A percentile compares a stretch with the other conserved stretches of the same genome.
These are phyloP conservation scores for Leptomonas pyrrhocoris DNA, from an alignment of 208 protist genomes.

Conservation along the genomic window DNA sequence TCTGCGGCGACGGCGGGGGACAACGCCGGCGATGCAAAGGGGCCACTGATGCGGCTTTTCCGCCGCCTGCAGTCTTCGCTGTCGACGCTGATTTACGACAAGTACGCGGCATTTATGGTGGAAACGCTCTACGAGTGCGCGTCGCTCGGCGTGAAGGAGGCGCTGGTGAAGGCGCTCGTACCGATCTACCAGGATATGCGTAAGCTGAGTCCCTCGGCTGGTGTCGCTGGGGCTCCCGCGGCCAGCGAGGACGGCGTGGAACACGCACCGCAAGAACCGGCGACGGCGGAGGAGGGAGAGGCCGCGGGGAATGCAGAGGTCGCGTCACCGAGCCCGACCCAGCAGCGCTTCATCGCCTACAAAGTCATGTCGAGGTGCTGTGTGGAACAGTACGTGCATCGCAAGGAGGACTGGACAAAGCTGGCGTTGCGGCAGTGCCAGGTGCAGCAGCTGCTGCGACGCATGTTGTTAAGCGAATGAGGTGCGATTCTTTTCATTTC, in stretches of 20 bases:
- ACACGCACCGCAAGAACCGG: not conserved
- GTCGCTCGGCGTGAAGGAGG: slow-evolving; percentile 77
- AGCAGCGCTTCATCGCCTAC: slow-evolving; percentile 59
- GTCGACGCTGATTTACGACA: slow-evolving; percentile 48
- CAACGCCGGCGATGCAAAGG: not conserved
- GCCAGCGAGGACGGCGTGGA: too few species aligned
- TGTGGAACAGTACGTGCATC: slow-evolving; percentile 89
- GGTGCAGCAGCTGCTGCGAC: slow-evolving; percentile 74
- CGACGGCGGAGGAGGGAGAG: not conserved
- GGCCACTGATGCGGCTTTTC: slow-evolving; percentile 53
- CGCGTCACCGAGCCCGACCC: slow-evolving; percentile 18
- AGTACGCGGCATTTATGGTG: slow-evolving; percentile 74
- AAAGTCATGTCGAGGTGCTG: slow-evolving; percentile 90
- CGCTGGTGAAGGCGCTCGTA: slow-evolving; percentile 67
- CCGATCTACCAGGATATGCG: slow-evolving; percentile 62
- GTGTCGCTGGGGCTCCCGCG: too few species aligned
- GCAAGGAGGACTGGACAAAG: slow-evolving; percentile 84
- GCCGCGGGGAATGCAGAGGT: not conserved
- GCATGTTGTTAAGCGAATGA: slow-evolving; percentile 47
- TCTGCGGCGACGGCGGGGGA: not conserved
- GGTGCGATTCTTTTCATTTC: not conserved
- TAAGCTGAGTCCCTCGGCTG: not conserved
- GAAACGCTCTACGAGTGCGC: slow-evolving; percentile 79
- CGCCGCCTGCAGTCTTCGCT: slow-evolving; percentile 60
- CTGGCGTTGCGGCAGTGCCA: slow-evolving; percentile 76